Conservation (phyloP, 306 rosid genomes). For the Vigna radiata region DNA sequence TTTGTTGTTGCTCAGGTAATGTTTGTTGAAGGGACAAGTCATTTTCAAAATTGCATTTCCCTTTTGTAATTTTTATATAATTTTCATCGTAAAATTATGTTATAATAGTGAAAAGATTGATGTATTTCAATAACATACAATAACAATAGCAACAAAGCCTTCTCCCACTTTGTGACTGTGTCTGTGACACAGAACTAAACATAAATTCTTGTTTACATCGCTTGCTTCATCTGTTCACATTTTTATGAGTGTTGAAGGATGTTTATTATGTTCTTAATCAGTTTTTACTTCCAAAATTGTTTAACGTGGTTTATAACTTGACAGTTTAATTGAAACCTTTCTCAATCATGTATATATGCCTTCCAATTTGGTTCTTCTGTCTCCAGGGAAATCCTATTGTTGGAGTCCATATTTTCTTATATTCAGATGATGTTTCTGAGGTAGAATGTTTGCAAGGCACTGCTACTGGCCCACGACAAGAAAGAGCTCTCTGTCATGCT, state of each 20-base stretch:
- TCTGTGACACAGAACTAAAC: constrained; percentile 10
- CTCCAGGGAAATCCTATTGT: constrained; percentile 92
- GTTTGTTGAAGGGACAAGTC: constrained; percentile 36
- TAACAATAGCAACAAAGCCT: background rate
- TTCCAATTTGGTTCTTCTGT: constrained; percentile 36
- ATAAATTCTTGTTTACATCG: constrained; percentile 36
- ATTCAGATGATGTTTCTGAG: constrained; percentile 84
- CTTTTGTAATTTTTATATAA: constrained; percentile 15
- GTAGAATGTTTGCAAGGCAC: constrained; percentile 92
- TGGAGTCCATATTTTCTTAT: constrained; percentile 88
- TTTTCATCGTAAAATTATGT: constrained; percentile 13
- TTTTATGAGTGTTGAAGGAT: constrained; percentile 31
- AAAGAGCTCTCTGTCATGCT: constrained; percentile 82
- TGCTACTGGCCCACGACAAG: constrained; percentile 64
- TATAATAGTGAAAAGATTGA: constrained; percentile 20
- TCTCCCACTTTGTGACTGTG: background rate
- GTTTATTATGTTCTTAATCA: constrained; percentile 25
- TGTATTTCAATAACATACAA: background rate
- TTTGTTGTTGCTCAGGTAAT: constrained; percentile 97
- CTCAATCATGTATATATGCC: constrained; percentile 28
- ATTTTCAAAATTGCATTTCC: constrained; percentile 10
- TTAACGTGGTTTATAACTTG: constrained; percentile 28
- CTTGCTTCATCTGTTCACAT: constrained; percentile 35
- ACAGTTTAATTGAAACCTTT: constrained; percentile 15
- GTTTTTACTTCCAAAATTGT: constrained; percentile 27